A percentile compares a stretch with the other conserved stretches of the same genome.
Evolutionary conservation across 371 early-diverging fungal species (phyloP).

Genomic region (Mortierella sp.): DNA sequence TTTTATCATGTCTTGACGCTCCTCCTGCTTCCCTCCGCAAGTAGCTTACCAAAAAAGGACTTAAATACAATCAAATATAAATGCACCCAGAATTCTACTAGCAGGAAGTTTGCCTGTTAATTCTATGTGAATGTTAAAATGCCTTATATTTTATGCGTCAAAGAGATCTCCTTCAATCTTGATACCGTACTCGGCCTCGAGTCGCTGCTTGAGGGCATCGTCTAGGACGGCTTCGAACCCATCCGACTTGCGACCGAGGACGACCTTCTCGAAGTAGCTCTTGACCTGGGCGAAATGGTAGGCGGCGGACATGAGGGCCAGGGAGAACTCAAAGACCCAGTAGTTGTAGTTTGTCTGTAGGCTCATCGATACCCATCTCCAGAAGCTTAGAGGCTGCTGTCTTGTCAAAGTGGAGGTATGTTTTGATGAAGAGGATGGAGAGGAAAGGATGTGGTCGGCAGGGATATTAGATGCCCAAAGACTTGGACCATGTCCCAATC

Average conservation of each 20-base stretch:
- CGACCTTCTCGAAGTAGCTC: constrained; percentile 52
- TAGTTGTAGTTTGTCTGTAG: constrained; percentile 37
- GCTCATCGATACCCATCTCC: constrained; percentile 27
- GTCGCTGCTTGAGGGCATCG: constrained; percentile 68
- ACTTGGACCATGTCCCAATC: constrained; percentile 58
- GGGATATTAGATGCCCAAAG: constrained; percentile 8
- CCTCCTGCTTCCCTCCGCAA: no score
- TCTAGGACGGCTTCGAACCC: constrained; percentile 85
- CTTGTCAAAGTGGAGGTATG: neutral
- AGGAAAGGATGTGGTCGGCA: constrained; percentile 7
- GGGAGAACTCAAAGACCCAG: constrained; percentile 68
- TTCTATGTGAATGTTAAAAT: neutral
- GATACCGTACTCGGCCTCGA: constrained; percentile 79
- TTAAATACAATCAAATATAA: no score
- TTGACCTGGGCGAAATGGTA: constrained; percentile 69
- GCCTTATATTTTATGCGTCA: constrained; percentile 63
- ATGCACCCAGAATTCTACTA: no score
- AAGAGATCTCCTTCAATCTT: constrained; percentile 76
- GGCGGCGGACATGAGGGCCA: constrained; percentile 72
- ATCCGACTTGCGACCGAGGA: constrained; percentile 60
- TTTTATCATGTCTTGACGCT: constrained; percentile 1
- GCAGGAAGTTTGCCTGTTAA: no score
- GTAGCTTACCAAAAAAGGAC: no score
- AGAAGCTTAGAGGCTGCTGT: constrained; percentile 28
- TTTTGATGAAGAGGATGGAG: neutral